Evolutionary conservation across 2,329 filamentous ascomycete genomes (phyloP).

Genomic region (Aaosphaeria pasadenensis): DNA sequence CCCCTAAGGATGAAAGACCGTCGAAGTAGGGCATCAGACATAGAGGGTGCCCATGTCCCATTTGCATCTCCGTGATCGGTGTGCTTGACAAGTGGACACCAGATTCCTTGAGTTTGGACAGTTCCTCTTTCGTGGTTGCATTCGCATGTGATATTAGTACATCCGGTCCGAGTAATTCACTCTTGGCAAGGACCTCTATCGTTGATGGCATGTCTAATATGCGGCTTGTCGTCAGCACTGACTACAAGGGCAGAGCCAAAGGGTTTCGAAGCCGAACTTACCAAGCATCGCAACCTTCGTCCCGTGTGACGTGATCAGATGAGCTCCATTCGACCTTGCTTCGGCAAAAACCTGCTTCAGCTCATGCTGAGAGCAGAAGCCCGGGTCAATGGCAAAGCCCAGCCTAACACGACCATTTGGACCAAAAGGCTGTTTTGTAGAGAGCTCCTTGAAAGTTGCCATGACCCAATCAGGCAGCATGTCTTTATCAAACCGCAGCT

Average conservation of each 20-base stretch:
- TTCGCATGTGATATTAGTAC: slow-evolving; percentile 44
- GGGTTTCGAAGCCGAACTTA: slow-evolving; percentile 18
- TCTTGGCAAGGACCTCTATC: too few species aligned
- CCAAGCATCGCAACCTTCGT: slow-evolving; percentile 1
- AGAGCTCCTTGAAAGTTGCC: slow-evolving; percentile 34
- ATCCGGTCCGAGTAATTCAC: slow-evolving; percentile 40
- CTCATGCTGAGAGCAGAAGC: slow-evolving; percentile 38
- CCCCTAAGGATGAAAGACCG: slow-evolving; percentile 42
- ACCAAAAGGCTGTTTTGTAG: slow-evolving; percentile 18
- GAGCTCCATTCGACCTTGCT: slow-evolving; percentile 34
- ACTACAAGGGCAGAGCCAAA: slow-evolving; percentile 15
- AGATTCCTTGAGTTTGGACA: slow-evolving; percentile 30
- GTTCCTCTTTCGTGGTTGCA: slow-evolving; percentile 32
- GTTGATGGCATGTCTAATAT: too few species aligned
- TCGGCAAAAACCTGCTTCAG: slow-evolving; percentile 38
- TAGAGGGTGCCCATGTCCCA: slow-evolving; percentile 41
- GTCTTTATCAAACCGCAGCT: too few species aligned
- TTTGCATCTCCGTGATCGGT: slow-evolving; percentile 52
- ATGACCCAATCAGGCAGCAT: slow-evolving; percentile 11
- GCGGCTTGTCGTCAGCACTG: too few species aligned
- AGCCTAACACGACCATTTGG: slow-evolving; percentile 36
- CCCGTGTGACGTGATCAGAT: slow-evolving; percentile 44
- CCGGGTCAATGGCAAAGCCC: slow-evolving; percentile 45
- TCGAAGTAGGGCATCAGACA: slow-evolving; percentile 23
- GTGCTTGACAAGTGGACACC: slow-evolving; percentile 43